Evolutionary conservation across 306 rosid genomes (phyloP).

Genomic region (Medicago ruthenica): DNA sequence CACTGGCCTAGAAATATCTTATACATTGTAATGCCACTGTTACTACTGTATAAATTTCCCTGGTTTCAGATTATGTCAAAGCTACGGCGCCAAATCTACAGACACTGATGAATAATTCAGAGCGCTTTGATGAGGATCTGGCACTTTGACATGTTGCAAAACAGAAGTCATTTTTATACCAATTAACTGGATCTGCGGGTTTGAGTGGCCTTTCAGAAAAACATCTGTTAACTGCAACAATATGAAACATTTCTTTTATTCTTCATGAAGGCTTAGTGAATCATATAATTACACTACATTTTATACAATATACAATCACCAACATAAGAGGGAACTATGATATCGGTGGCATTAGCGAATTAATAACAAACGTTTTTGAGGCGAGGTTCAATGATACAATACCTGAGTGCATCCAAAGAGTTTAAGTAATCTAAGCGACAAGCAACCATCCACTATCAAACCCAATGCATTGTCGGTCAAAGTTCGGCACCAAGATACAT

Average conservation of each 20-base stretch:
- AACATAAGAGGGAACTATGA: neutral
- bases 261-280: neutral
- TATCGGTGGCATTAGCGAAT: neutral
- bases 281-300: slow-evolving; percentile 23
- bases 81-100: slow-evolving; percentile 6
- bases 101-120: slow-evolving; percentile 50
- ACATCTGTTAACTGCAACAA: slow-evolving; percentile 66
- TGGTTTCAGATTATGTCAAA: slow-evolving; percentile 15
- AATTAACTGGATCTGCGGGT: slow-evolving; percentile 61
- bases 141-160: slow-evolving; percentile 50
- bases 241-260: slow-evolving; percentile 1
- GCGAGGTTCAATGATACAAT: slow-evolving; percentile 25
- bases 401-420: slow-evolving; percentile 96
- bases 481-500: slow-evolving; percentile 88
- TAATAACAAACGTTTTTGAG: neutral
- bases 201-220: slow-evolving; percentile 82
- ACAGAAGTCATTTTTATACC: slow-evolving; percentile 71
- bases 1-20: slow-evolving; percentile 6
- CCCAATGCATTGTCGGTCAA: slow-evolving; percentile 81
- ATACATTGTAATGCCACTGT: slow-evolving; percentile 3
- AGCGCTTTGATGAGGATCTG: slow-evolving; percentile 45
- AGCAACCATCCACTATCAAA: slow-evolving; percentile 82
- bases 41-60: neutral
- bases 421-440: slow-evolving; percentile 64
- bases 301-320: neutral